phyloP scores from a whole-genome alignment of 2,329 filamentous ascomycete species.

The Clathrospora elynae region DNA sequence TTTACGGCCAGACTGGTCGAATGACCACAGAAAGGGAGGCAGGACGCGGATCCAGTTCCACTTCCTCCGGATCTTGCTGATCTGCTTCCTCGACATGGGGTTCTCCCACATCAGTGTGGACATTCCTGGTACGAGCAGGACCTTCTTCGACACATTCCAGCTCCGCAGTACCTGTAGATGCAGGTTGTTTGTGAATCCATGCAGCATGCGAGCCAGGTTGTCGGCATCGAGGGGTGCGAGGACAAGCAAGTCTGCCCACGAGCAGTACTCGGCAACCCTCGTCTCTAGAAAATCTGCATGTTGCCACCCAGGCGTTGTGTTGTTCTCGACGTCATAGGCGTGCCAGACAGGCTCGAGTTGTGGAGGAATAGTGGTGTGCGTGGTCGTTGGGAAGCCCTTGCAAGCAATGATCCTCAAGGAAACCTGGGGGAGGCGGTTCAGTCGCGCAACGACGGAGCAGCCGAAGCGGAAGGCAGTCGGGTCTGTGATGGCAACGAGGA shows the following conservation, averaged over 20 bases:
- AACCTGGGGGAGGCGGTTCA: constrained; percentile 71
- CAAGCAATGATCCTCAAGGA: constrained; percentile 46
- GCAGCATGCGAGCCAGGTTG: constrained; percentile 83
- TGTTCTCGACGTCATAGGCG: constrained; percentile 31
- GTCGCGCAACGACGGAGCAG: constrained; percentile 67
- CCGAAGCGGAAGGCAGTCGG: constrained; percentile 68
- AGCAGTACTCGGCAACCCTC: constrained; percentile 70
- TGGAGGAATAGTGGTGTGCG: constrained; percentile 28
- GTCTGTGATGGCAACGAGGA: constrained; percentile 70
- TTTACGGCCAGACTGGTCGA: constrained; percentile 61
- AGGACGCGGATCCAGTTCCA: constrained; percentile 88
- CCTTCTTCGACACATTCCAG: constrained; percentile 86
- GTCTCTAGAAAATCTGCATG: constrained; percentile 49
- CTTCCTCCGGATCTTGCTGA: constrained; percentile 79
- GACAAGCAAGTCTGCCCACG: constrained; percentile 87
- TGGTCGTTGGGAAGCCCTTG: constrained; percentile 30
- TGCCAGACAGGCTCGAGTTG: constrained; percentile 41
- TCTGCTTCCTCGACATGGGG: constrained; percentile 83
- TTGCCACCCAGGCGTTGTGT: constrained; percentile 29
- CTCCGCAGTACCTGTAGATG: constrained; percentile 80
- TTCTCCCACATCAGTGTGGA: constrained; percentile 88
- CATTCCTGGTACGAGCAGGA: constrained; percentile 87
- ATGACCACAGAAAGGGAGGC: constrained; percentile 81
- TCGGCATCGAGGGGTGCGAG: constrained; percentile 85
- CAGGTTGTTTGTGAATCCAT: constrained; percentile 79